Evolutionary conservation across 140 eudicot species (phyloP).

Genomic region (Ambrosia hybrid): DNA sequence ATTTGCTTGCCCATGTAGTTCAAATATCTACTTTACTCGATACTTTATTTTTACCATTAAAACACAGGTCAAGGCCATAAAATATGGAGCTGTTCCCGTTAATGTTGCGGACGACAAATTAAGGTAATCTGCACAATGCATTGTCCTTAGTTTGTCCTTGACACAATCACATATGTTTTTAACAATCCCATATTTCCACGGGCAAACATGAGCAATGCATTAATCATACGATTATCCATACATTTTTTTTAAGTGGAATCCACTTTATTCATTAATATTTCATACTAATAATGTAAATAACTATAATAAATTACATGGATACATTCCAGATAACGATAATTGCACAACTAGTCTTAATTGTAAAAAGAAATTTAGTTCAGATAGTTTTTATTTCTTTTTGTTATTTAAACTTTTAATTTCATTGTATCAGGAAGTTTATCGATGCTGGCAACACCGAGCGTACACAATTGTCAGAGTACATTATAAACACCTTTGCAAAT

Average conservation of each 20-base stretch:
- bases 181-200: background rate
- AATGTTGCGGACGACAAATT: slow-evolving; percentile 32
- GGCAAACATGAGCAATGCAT: background rate
- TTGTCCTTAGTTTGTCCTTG: background rate
- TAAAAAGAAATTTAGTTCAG: no score
- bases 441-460: slow-evolving; percentile 32
- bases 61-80: no score
- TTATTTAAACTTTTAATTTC: slow-evolving; percentile 1
- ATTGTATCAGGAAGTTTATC: slow-evolving; percentile 32
- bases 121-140: slow-evolving; percentile 36
- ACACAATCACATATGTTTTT: background rate
- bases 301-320: background rate
- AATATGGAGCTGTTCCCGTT: background rate
- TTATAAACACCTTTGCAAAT: slow-evolving; percentile 43
- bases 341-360: no score
- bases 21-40: no score
- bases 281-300: background rate
- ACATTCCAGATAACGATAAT: no score
- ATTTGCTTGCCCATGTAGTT: no score
- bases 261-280: background rate
- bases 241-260: background rate
- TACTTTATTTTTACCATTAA: no score
- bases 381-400: background rate
- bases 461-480: slow-evolving; percentile 43
- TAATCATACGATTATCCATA: background rate